These are phyloP conservation scores for Rhytidhysteron rufulum DNA, from an alignment of 2,329 filamentous ascomycete species.

Conservation along the genomic window DNA sequence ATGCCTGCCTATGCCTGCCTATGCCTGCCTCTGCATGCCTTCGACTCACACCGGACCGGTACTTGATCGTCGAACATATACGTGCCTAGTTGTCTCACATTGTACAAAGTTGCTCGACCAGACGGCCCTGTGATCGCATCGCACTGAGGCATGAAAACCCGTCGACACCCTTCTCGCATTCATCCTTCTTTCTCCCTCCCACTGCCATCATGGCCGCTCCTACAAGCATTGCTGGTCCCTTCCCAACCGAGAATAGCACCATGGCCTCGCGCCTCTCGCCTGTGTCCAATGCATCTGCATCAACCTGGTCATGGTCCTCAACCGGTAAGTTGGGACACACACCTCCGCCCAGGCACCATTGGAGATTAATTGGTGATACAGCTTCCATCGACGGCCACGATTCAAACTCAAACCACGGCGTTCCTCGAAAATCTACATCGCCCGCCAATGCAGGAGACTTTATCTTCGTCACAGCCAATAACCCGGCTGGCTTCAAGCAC, in stretches of 20 bases:
- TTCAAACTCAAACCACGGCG: conserved; percentile 8
- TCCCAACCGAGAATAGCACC: conserved; percentile 16
- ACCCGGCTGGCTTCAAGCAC: conserved; percentile 28
- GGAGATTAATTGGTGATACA: no score
- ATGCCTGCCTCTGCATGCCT: no score
- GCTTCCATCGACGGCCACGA: conserved; percentile 6
- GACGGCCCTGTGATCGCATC: no score
- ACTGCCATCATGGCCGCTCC: conserved; percentile 20
- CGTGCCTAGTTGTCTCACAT: no score
- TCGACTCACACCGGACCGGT: no score
- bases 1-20: neutral
- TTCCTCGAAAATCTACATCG: conserved; percentile 7
- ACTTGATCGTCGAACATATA: no score
- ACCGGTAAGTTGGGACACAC: no score
- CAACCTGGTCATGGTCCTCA: conserved; percentile 16
- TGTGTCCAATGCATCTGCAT: conserved; percentile 16
- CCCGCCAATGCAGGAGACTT: conserved; percentile 14
- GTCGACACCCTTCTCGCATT: neutral
- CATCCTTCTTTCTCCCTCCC: neutral
- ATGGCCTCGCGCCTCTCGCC: conserved; percentile 18
- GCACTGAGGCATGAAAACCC: no score
- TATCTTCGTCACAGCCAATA: conserved; percentile 30
- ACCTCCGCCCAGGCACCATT: no score
- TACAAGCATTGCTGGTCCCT: conserved; percentile 11
- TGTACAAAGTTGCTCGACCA: no score